phyloP scores from a whole-genome alignment of 768 basidiomycete genomes.

The Clathrus columnatus region DNA sequence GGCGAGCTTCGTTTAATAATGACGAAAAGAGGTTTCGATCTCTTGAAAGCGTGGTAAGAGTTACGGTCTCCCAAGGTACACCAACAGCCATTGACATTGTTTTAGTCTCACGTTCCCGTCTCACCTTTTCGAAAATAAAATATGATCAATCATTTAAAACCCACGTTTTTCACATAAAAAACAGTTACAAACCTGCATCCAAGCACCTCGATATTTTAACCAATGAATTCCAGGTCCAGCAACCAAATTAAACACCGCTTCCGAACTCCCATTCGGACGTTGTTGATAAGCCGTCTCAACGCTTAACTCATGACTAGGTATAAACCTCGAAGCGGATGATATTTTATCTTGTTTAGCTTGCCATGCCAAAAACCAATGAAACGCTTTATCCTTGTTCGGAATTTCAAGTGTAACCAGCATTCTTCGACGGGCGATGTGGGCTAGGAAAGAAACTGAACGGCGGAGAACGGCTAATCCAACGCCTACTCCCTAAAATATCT shows the following conservation, averaged over 20 bases:
- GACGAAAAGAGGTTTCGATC: constrained; percentile 74
- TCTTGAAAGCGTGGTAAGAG: constrained; percentile 82
- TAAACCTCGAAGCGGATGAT: constrained; percentile 34
- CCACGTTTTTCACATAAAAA: not conserved
- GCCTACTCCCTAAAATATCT: constrained; percentile 64
- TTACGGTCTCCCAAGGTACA: constrained; percentile 95
- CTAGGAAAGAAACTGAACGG: constrained; percentile 56
- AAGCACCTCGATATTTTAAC: constrained; percentile 81
- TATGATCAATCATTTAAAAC: too few relatives aligned
- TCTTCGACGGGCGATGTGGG: constrained; percentile 72
- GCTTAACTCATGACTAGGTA: constrained; percentile 84
- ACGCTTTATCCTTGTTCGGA: constrained; percentile 88
- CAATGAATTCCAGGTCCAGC: constrained; percentile 94
- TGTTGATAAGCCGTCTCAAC: constrained; percentile 90
- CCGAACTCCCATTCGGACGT: constrained; percentile 82
- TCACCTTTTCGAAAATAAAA: too few relatives aligned
- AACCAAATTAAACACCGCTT: constrained; percentile 85
- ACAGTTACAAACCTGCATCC: constrained; percentile 74
- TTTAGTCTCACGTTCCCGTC: constrained; percentile 88
- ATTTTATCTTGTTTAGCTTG: constrained; percentile 60
- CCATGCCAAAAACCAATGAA: constrained; percentile 97
- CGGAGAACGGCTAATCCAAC: constrained; percentile 74
- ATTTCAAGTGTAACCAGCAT: constrained; percentile 94
- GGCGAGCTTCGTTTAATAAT: constrained; percentile 82
- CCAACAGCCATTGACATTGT: constrained; percentile 89